These are phyloP conservation scores for Dimocarpus longan DNA, from an alignment of 345 rosid species.

Conservation along the genomic window DNA sequence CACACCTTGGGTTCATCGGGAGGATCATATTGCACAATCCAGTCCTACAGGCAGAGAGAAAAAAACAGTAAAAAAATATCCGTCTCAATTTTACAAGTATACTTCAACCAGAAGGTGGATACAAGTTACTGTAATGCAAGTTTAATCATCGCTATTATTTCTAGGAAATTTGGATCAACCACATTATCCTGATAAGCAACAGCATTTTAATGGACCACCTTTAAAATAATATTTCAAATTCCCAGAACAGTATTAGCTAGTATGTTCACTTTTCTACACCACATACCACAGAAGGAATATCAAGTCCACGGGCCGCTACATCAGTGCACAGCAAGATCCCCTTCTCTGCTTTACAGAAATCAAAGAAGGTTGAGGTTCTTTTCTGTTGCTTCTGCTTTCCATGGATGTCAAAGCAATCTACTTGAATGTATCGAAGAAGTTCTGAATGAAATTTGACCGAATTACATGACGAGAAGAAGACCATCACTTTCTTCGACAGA, in stretches of 20 bases:
- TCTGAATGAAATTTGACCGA: constrained; percentile 90
- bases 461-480: constrained; percentile 98
- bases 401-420: constrained; percentile 83
- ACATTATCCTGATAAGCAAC: not conserved
- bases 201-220: not conserved
- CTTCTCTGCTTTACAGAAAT: constrained; percentile 86
- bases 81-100: not conserved
- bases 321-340: constrained; percentile 98
- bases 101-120: not conserved
- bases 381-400: constrained; percentile 95
- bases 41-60: constrained; percentile 59
- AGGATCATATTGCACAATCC: constrained; percentile 99
- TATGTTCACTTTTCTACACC: not conserved
- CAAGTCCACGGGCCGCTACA: constrained; percentile 99
- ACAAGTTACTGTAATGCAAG: not conserved
- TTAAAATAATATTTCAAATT: not conserved
- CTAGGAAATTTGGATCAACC: not conserved
- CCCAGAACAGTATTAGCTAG: not conserved
- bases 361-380: constrained; percentile 89
- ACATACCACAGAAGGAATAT: constrained; percentile 93
- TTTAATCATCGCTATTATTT: not conserved
- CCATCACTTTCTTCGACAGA: constrained; percentile 90
- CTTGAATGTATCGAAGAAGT: constrained; percentile 74
- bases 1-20: constrained; percentile 94
- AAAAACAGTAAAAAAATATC: not conserved